phyloP scores from a whole-genome alignment of 805 yeast species.

The Cyberlindnera misumaiensis region DNA sequence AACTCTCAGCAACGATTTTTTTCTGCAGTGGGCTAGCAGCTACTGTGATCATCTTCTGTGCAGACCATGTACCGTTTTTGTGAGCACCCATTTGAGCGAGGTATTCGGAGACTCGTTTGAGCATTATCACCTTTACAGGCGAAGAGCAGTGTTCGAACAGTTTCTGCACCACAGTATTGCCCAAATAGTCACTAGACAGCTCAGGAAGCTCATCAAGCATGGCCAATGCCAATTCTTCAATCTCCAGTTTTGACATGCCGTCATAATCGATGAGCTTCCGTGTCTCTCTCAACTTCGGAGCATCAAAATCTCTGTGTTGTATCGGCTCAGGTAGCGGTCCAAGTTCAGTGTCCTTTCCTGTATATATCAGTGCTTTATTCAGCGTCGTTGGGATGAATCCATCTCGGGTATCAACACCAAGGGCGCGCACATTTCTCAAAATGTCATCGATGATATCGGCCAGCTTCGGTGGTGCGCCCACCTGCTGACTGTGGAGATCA shows the following conservation, averaged over 20 bases:
- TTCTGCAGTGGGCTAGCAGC: conserved; percentile 59
- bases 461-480: conserved; percentile 17
- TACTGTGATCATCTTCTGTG: conserved; percentile 85
- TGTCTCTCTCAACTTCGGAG: conserved; percentile 81
- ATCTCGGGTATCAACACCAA: conserved; percentile 27
- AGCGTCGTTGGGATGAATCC: conserved; percentile 37
- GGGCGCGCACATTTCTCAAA: conserved; percentile 21
- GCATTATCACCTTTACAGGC: conserved; percentile 71
- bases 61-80: conserved; percentile 99
- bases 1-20: conserved; percentile 56
- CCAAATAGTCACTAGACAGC: conserved; percentile 85
- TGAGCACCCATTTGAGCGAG: conserved; percentile 91
- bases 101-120: conserved; percentile 68
- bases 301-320: conserved; percentile 68
- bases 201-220: conserved; percentile 89
- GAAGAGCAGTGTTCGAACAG: conserved; percentile 68
- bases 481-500: conserved; percentile 10
- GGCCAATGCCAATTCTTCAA: conserved; percentile 75
- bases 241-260: conserved; percentile 46
- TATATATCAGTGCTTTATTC: conserved; percentile 35
- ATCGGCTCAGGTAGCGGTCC: conserved; percentile 77
- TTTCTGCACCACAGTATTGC: conserved; percentile 93
- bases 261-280: conserved; percentile 65
- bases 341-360: conserved; percentile 45
- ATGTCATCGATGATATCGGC: conserved; percentile 25